A percentile compares a stretch with the other conserved stretches of the same genome.
Conservation (phyloP, 305 asterid genomes). For the Rubia balearica region DNA sequence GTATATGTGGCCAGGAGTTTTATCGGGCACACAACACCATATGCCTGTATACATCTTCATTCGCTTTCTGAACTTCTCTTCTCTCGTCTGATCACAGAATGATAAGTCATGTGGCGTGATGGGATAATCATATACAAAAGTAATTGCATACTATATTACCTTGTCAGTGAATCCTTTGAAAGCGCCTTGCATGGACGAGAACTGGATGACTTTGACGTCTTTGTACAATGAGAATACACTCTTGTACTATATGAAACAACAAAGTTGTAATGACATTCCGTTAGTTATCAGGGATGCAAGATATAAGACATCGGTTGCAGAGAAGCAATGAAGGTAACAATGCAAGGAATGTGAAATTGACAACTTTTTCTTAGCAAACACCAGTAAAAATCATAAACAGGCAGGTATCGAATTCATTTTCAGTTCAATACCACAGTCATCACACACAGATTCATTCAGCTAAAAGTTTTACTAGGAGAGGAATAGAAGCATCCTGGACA, state of each 20-base stretch:
- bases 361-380: not conserved
- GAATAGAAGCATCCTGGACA: not conserved
- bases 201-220: constrained; percentile 80
- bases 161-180: constrained; percentile 78
- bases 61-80: constrained; percentile 70
- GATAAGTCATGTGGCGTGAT: not conserved
- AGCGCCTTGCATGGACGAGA: constrained; percentile 86
- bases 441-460: not conserved
- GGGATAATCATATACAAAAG: not conserved
- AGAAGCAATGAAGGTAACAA: not conserved
- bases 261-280: constrained; percentile 3
- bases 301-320: not conserved
- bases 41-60: constrained; percentile 69
- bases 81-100: constrained; percentile 42
- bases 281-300: not conserved
- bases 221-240: constrained; percentile 57
- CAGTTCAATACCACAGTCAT: not conserved
- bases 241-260: constrained; percentile 49
- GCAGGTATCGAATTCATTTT: not conserved
- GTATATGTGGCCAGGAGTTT: constrained; percentile 79
- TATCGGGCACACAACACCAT: constrained; percentile 82
- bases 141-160: constrained; percentile 29
- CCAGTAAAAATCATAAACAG: not conserved
- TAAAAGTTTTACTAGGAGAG: not conserved
- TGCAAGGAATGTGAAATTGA: not conserved